A percentile compares a stretch with the other conserved stretches of the same genome.
Conservation (phyloP, 1,284 basidiomycete species). For the Tilletiaria anomala region DNA sequence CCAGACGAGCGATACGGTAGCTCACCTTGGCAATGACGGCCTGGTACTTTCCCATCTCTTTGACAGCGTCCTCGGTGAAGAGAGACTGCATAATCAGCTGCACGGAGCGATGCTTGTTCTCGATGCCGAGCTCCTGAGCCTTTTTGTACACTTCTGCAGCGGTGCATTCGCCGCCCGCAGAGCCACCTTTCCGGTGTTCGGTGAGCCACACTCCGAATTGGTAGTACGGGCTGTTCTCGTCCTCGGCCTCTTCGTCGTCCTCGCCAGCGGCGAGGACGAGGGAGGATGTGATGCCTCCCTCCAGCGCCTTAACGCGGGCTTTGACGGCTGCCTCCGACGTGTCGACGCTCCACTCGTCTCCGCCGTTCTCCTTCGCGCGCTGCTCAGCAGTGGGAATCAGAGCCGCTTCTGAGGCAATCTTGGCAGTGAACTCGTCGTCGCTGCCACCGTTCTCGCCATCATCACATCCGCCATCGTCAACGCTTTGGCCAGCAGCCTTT, state of each 20-base stretch:
- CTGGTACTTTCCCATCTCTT: constrained; percentile 59
- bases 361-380: constrained; percentile 9
- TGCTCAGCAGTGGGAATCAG: constrained; percentile 42
- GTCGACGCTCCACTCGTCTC: constrained; percentile 77
- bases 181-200: constrained; percentile 52
- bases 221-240: constrained; percentile 52
- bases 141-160: constrained; percentile 68
- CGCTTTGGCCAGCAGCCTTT: constrained; percentile 54
- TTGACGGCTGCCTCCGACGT: constrained; percentile 82
- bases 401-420: constrained; percentile 45
- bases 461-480: constrained; percentile 40
- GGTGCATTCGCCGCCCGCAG: constrained; percentile 20
- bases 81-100: constrained; percentile 73
- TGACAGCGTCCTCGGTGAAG: constrained; percentile 62
- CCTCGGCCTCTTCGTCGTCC: constrained; percentile 60
- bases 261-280: constrained; percentile 50
- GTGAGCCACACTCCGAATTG: constrained; percentile 73
- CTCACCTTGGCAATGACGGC: constrained; percentile 67
- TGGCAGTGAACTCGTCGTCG: constrained; percentile 43
- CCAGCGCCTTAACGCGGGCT: constrained; percentile 65
- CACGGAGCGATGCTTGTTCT: constrained; percentile 87
- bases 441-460: constrained; percentile 37
- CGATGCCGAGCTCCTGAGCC: constrained; percentile 78
- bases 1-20: constrained; percentile 1
- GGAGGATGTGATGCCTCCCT: constrained; percentile 49